Evolutionary conservation across 73 alveolate species (phyloP).

Genomic region (Paramecium pentaurelia): DNA sequence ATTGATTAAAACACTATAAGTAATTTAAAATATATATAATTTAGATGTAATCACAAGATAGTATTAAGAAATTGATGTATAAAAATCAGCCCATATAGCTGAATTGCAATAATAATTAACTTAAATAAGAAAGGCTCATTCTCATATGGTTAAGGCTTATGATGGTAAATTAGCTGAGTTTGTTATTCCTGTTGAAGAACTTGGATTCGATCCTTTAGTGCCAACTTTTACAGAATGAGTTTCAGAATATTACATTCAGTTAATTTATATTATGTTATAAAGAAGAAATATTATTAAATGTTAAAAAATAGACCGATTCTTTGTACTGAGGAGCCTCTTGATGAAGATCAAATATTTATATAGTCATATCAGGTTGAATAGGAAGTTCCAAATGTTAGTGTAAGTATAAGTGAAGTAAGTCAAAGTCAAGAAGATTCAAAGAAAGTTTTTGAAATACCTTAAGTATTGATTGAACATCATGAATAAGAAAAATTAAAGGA

Average conservation of each 20-base stretch:
- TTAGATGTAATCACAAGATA: slow-evolving; percentile 86
- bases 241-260: background rate
- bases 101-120: slow-evolving; percentile 93
- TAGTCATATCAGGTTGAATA: background rate
- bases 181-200: slow-evolving; percentile 99
- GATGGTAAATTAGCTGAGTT: slow-evolving; percentile 97
- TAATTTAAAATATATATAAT: background rate
- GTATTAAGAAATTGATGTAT: slow-evolving; percentile 94
- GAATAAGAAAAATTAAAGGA: background rate
- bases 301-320: background rate
- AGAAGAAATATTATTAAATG: background rate
- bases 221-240: slow-evolving; percentile 86
- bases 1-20: slow-evolving; percentile 85
- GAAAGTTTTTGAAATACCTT: background rate
- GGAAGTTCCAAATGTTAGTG: background rate
- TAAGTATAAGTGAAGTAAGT: background rate
- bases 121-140: slow-evolving; percentile 97
- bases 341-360: background rate
- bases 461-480: background rate
- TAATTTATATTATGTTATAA: background rate
- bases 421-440: background rate
- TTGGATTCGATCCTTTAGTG: slow-evolving; percentile 98
- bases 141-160: slow-evolving; percentile 98
- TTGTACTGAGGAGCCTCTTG: background rate
- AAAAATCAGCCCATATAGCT: slow-evolving; percentile 91